phyloP scores from a whole-genome alignment of 2,329 filamentous ascomycete genomes.

The Ascochyta viciae-villosae region DNA sequence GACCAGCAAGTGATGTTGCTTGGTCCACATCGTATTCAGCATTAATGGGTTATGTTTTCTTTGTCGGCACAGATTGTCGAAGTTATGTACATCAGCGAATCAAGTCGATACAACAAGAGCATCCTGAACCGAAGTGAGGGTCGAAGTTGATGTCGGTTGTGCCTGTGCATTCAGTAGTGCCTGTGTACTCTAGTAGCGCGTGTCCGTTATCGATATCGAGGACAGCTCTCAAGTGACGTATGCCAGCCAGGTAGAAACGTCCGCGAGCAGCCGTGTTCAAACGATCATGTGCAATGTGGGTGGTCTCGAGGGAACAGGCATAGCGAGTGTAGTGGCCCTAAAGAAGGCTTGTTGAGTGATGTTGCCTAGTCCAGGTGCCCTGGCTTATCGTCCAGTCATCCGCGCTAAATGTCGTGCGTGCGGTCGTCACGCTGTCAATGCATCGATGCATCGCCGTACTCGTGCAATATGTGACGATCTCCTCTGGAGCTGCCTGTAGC shows the following conservation, averaged over 20 bases:
- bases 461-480: constrained; percentile 42
- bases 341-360: constrained; percentile 20
- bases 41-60: constrained; percentile 19
- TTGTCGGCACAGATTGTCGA: constrained; percentile 17
- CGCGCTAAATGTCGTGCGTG: constrained; percentile 28
- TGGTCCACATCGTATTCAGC: constrained; percentile 29
- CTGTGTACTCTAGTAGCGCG: neutral
- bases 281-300: neutral
- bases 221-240: constrained; percentile 19
- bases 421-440: constrained; percentile 31
- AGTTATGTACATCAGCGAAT: constrained; percentile 25
- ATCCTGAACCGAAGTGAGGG: neutral
- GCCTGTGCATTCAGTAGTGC: neutral
- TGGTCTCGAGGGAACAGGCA: neutral
- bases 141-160: neutral
- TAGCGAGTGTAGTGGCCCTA: constrained; percentile 12
- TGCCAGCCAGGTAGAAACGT: constrained; percentile 3
- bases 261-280: constrained; percentile 1
- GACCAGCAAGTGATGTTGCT: constrained; percentile 12
- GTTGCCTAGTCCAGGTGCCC: constrained; percentile 15
- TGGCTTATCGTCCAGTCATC: constrained; percentile 15
- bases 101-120: constrained; percentile 19
- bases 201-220: constrained; percentile 26
- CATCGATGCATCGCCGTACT: constrained; percentile 38
- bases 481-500: constrained; percentile 40